Percentiles rank a stretch among this genome's conserved stretches.
phyloP scores from a whole-genome alignment of 179 eudicot genomes.

The Nepenthes alata region DNA sequence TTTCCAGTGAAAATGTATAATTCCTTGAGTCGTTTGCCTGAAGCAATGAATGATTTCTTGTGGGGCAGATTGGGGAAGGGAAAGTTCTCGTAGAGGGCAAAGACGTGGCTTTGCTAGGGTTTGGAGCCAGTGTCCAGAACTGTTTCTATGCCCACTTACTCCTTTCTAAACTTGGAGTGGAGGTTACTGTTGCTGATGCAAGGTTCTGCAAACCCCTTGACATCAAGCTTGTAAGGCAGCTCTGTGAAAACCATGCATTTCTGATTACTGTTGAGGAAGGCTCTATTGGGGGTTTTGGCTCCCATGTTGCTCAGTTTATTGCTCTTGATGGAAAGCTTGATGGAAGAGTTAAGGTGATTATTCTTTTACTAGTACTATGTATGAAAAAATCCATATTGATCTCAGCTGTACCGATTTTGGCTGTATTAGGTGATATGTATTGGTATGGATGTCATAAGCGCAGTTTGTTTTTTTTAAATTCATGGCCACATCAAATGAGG shows the following conservation, averaged over 20 bases:
- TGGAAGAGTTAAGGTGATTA: constrained; percentile 59
- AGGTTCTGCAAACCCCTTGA: constrained; percentile 96
- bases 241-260: constrained; percentile 64
- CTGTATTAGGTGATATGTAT: too few species aligned
- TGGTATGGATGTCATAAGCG: too few species aligned
- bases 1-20: neutral
- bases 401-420: too few species aligned
- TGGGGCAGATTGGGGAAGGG: constrained; percentile 73
- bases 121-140: constrained; percentile 84
- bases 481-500: too few species aligned
- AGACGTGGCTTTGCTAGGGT: constrained; percentile 71
- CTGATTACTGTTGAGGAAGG: constrained; percentile 88
- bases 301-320: constrained; percentile 81
- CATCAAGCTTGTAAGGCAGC: constrained; percentile 52
- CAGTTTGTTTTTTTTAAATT: too few species aligned
- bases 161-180: constrained; percentile 59
- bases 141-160: constrained; percentile 70
- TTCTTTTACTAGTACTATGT: neutral
- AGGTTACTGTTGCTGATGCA: constrained; percentile 91
- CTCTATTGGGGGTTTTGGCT: constrained; percentile 82
- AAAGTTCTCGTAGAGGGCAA: constrained; percentile 64
- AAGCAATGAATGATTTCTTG: neutral
- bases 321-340: constrained; percentile 85
- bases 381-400: neutral
- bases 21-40: neutral